Base-by-base conservation (phyloP, 345 rosid genomes). In the Citrus maxima region DNA sequence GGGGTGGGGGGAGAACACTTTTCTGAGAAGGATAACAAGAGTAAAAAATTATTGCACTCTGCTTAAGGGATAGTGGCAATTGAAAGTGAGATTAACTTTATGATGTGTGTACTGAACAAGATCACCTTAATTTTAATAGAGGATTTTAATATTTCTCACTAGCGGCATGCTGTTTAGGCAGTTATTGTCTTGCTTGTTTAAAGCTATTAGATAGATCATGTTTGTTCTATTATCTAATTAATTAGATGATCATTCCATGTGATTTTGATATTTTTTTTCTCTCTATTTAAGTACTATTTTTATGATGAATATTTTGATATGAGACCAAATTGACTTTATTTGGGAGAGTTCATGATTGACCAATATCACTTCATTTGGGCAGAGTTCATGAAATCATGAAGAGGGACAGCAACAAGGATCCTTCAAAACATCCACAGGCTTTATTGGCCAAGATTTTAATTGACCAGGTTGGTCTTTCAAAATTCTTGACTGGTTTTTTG, bases 311-410 rank as follows among this genome's bases (percentile, higher is more conserved):
- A 71, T 24, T 34, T 28, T 5, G 62, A 58, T n/a, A 61, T 71
- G 76, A 80, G 67, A 78, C n/a, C 71, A 70, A 70, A 42, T 21
- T 21, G 30, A 27, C 5, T 13, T 46, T 46, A 46, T 46, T 46
- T 12, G 51, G 5, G 18, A 46, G 51, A 46, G 51, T 46, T 46
- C 51, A 46, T 46, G 51, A 46, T 46, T 46, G 51, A 12, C 51
- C 51, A 13, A 46, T 42, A 42, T 46, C 5, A 46, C 81, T 68
- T 81, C 66, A 34, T 32, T 72, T 85, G 80, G 64, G 64, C 80
- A 95, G 99, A 86, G 99, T 95, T 79, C 95, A 91, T 82, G 92
- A 88, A 77, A 93, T 93, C 81, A 92, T 95, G 93, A 84, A 78
- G 85, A 90, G 83, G 68, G 99, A 95, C 81, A 89, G 97, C 85